Evolutionary conservation across 106 monocot genomes (phyloP), one percentile per base, ranked within the genome.

Genomic region (Acorus calamus): DNA sequence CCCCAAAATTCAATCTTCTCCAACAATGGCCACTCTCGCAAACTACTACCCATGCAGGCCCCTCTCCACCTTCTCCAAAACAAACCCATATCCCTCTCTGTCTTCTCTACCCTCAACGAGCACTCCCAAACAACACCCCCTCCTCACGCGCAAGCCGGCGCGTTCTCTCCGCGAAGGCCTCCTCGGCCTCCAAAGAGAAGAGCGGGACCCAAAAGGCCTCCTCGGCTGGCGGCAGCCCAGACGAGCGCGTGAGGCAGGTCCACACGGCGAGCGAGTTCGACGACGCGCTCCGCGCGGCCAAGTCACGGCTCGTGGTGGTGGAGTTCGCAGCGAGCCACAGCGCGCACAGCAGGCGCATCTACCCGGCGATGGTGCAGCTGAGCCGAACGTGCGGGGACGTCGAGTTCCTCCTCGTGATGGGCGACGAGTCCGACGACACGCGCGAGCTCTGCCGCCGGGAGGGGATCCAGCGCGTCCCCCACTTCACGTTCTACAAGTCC

Each of bases 401-500:
- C 4, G 84, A 84, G 47, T 94, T 94, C 75, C 69, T 94, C 50
- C 84, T 94, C 8, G 89, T 94, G 3, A 73, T 94, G 86, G 89
- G 86, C 44, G 94, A 94, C 74, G 94, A 94, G 77, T 84, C 86
- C 3, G 94, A 89, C 4, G 74, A 68, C 48, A 86, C 79, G 5
- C 67, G 75, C 4, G 79, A 12, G 70, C 83, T 94, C 3, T 86
- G 83, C 76, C 61, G 61, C 14, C 76, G 94, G 3, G 94, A 94
- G 63, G 83, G 83, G 9, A 60, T 94, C 57, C 56, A 62, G 3
- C 66, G 68, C 13, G 86, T 84, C 48, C 94, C 94, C 4, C 94
- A 94, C 75, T 94, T 94, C 81, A 73, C 65, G 73, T 94, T 94
- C 83, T 94, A 89, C 80, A 89, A 87, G 66, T 64, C 56, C 46